Base-by-base conservation (phyloP, 179 eudicot species). In the Actinidia arguta region DNA sequence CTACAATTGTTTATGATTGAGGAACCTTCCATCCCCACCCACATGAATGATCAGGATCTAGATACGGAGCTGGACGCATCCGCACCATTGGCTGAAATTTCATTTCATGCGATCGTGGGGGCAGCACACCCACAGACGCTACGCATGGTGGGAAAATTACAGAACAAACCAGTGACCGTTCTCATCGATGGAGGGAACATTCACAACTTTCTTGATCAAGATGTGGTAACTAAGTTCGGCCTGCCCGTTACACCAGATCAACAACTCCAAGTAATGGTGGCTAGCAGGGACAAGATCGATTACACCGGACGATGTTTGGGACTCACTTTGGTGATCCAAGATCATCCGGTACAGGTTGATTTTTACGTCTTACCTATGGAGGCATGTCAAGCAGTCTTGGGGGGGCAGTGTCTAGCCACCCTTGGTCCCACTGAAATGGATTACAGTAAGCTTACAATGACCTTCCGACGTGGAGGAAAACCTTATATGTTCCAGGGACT, bases 201-300 rank as follows among this genome's bases (percentile, higher is more conserved):
- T 7, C 69, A 82, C 42, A 82, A 82, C 58, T 82, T 82, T 61
- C 61, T 83, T 3, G 78, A 70, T 50, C 82, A 78, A 54, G 62
- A 78, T 0, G 17, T 78, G 3, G 82, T 83, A 13, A 36, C 62
- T 2, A 66, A 76, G 24, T 70, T 58, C 1, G 73, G 78, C 20
- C 54, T 83, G 22, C 58, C 48, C 47, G 73, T 78, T 3, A 76
- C 17, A 24, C 78, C 20, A 12, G 83, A 48, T 12, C 64, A 73
- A 59, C 39, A 59, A 48, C 51, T 81, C 18, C 79, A 62, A 24
- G 61, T 76, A 9, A 50, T 80, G 70, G 78, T 81, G 8, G 62
- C 73, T 4, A 76, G 75, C 8, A 6, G 61, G 16, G 80, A 75
- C 22, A 81, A 75, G 31, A 66, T 81, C 25, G 61, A 78, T 46